Conservation (phyloP, 106 monocot species). For the Dioscorea alata region DNA sequence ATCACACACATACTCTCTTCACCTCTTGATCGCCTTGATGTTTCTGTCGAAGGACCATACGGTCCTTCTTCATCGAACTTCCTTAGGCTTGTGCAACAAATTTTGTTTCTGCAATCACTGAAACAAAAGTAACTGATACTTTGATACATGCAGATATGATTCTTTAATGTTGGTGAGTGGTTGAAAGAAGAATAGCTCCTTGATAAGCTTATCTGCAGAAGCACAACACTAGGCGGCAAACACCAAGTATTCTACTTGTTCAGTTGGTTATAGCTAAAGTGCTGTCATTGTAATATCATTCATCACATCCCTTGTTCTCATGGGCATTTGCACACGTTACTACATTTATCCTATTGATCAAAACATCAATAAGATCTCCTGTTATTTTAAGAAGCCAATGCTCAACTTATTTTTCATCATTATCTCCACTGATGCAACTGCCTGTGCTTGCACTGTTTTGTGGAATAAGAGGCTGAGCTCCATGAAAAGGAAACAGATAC, state of each 20-base stretch:
- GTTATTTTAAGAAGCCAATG: slow-evolving; percentile 14
- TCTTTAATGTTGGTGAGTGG: slow-evolving; percentile 72
- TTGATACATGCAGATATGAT: slow-evolving; percentile 43
- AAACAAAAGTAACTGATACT: background rate
- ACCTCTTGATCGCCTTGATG: slow-evolving; percentile 21
- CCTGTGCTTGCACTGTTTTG: slow-evolving; percentile 19
- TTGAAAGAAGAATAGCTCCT: slow-evolving; percentile 74
- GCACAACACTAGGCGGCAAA: slow-evolving; percentile 2
- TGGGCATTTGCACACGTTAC: slow-evolving; percentile 42
- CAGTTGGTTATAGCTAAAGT: slow-evolving; percentile 50
- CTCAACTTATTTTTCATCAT: slow-evolving; percentile 44
- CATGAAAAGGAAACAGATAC: slow-evolving; percentile 20
- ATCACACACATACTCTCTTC: slow-evolving; percentile 25
- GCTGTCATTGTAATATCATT: slow-evolving; percentile 52
- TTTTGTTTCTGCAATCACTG: background rate
- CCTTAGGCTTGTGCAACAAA: slow-evolving; percentile 19
- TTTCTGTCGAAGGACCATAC: slow-evolving; percentile 73
- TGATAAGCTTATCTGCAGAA: slow-evolving; percentile 57
- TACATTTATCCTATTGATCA: slow-evolving; percentile 66
- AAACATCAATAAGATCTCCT: slow-evolving; percentile 27
- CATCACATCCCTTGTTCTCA: slow-evolving; percentile 36
- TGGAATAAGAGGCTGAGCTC: slow-evolving; percentile 32
- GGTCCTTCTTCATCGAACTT: slow-evolving; percentile 37
- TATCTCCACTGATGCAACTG: slow-evolving; percentile 15
- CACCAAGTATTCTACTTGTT: slow-evolving; percentile 55